Evolutionary conservation across 169 alveolate species (phyloP).

Genomic region (Plasmodium cynomolgi): DNA sequence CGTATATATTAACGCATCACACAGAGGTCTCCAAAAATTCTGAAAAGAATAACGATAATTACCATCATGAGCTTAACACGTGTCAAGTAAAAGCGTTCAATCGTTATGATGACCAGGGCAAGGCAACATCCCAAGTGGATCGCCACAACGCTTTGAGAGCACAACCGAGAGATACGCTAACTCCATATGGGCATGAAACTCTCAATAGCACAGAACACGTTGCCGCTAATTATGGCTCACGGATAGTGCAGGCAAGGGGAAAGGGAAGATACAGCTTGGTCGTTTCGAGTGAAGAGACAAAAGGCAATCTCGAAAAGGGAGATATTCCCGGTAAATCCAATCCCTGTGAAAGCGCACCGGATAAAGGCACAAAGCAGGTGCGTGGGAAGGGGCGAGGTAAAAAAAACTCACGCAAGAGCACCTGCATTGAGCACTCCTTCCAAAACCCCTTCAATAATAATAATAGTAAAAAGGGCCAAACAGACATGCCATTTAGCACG

Average conservation of each 20-base stretch:
- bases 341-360: not conserved
- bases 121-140: not conserved
- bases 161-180: not conserved
- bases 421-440: slow-evolving; percentile 69
- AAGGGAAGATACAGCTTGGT: not conserved
- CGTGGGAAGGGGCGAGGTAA: not conserved
- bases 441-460: slow-evolving; percentile 56
- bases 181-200: not conserved
- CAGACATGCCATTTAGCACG: not conserved
- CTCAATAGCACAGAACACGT: not conserved
- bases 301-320: not conserved
- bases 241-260: not conserved
- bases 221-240: not conserved
- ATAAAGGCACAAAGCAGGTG: not conserved
- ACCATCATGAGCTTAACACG: not conserved
- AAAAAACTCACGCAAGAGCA: slow-evolving; percentile 54
- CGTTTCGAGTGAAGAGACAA: not conserved
- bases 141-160: not conserved
- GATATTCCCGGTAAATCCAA: not conserved
- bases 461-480: slow-evolving; percentile 4
- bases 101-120: not conserved
- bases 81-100: not conserved
- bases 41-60: not conserved
- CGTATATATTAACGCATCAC: not conserved
- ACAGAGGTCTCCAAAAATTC: not conserved